Base-by-base conservation (phyloP, 768 basidiomycete genomes). In the Guyanaporus albipodus region DNA sequence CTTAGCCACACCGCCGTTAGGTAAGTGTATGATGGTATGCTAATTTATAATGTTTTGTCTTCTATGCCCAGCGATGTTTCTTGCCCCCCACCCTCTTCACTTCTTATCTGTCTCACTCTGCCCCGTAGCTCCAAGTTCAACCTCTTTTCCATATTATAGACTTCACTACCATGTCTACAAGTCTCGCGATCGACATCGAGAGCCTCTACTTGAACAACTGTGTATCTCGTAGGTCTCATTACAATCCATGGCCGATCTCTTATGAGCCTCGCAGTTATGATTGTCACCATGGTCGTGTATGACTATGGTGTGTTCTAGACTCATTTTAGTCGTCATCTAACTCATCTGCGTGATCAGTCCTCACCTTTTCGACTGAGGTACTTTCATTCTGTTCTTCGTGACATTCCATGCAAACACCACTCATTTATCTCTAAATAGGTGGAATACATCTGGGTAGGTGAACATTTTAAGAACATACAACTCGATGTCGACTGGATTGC, bases 311-410 rank as follows among this genome's bases (percentile, higher is more conserved):
- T n/a, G 31, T 4, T 8, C 15, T 32, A 8, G 7, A 32, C 17
- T 32, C n/a, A 32, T 32, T 4, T 28, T 11, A 1, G 8, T 31
- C 9, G 19, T 15, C 8, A n/a, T 11, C 2, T 2, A 5, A 19
- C 19, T 39, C 7, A 47, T 31, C 2, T 21, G 21, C 12, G 2
- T 27, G 2, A 36, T 19, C 38, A 54, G 53, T 28, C 24, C 42
- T 54, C 35, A 54, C 42, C 8, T 14, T 54, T 33, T 8, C 45
- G 10, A 14, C 11, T 0, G 53, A 54, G 53, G 53, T 54, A 47
- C 14, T 34, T 48, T 2, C 11, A 1, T 28, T 10, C 2, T 24
- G 10, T 35, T 26, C 7, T 28, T 23, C 22, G 4, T 23, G 5
- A 15, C 15, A 2, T 29, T 39, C 32, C 11, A 29, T 22, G 9